Base-by-base conservation (phyloP, 805 yeast species). In the Sugiyamaella valdiviana region DNA sequence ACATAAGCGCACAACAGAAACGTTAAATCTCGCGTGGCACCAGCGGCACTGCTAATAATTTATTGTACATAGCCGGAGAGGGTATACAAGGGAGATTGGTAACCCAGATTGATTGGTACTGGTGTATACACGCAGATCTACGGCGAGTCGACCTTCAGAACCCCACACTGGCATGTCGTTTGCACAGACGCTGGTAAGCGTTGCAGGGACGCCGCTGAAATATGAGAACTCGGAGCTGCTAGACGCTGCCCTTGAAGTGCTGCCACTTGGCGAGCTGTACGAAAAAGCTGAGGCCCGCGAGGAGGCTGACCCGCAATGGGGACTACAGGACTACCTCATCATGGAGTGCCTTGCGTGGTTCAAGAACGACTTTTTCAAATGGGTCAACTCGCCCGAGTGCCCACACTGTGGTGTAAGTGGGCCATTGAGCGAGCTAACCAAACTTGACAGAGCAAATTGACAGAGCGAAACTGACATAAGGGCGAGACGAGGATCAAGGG, bases 311-410 rank as follows among this genome's bases (percentile, higher is more conserved):
- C 51, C 51, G 0, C 51, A 51, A 20, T 67, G 69, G 55, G 73
- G 77, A 15, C 72, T 77, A 49, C 73, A 77, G 36, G 91, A 84
- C 59, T 67, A 74, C 23, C 53, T 84, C 2, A 83, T 83, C 0
- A 70, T 69, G 52, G 83, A 77, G 51, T 60, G 82, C 26, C 65
- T 84, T 12, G 65, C 51, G 42, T 84, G 87, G 82, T 91, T 83
- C 69, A 88, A 87, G 57, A 70, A 80, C 36, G 82, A 78, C 37
- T 89, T 86, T 68, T 91, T 91, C 68, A 70, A 66, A 22, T 91
- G 98, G 98, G 81, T 86, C 6, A 83, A 84, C 57, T 73, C 74
- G 35, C 88, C 93, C 0, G 62, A 69, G 9, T 86, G 96, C 56
- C 60, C 68, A 0, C 44, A 45, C 0, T 85, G 95, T 62, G 72